phyloP scores from a whole-genome alignment of 176 grass and related monocot genomes.

The Musa acuminata region DNA sequence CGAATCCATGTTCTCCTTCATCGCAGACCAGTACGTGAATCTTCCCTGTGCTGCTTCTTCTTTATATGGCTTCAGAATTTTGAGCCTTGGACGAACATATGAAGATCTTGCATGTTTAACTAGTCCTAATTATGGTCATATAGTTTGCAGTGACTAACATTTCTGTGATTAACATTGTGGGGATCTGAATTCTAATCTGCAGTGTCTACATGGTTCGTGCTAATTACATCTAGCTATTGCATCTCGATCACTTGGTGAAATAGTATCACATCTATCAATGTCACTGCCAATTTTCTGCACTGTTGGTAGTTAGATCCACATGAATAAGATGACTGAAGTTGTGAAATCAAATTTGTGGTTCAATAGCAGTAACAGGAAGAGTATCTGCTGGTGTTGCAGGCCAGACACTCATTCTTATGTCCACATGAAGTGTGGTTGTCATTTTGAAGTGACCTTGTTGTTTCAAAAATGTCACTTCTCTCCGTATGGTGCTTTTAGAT shows the following conservation, averaged over 20 bases:
- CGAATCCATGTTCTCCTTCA: constrained; percentile 63
- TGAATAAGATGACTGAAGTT: background rate
- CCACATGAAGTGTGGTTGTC: background rate
- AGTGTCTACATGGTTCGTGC: background rate
- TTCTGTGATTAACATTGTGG: background rate
- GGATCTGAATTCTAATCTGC: background rate
- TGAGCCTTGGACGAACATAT: background rate
- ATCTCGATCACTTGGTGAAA: background rate
- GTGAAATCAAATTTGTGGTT: background rate
- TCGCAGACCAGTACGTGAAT: constrained; percentile 77
- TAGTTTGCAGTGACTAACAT: background rate
- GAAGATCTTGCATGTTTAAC: background rate
- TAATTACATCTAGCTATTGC: background rate
- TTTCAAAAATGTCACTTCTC: background rate
- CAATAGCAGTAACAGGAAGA: background rate
- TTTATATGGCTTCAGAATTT: too few relatives aligned
- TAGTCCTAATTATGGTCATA: background rate
- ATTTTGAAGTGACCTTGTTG: background rate
- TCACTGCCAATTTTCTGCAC: background rate
- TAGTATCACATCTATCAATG: background rate
- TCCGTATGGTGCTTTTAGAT: background rate
- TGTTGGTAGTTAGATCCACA: constrained; percentile 7
- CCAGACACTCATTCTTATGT: background rate
- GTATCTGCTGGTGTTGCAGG: background rate
- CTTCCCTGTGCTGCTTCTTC: background rate